Evolutionary conservation across 2,329 filamentous ascomycete species (phyloP).

Genomic region (Colletotrichum sp.): DNA sequence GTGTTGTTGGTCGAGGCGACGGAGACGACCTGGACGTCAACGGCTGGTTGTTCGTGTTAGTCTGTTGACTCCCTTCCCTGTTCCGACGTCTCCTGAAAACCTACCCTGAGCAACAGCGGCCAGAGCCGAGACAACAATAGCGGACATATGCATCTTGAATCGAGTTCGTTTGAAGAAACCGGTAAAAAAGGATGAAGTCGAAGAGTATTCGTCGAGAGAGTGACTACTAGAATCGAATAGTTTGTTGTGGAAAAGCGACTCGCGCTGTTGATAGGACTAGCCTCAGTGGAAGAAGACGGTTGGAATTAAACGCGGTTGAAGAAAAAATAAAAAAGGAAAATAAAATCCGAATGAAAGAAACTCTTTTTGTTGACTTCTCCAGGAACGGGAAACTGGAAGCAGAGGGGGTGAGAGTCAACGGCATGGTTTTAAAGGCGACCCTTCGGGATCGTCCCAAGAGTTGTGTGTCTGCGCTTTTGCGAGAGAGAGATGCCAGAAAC

Average conservation of each 20-base stretch:
- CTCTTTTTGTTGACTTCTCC: not conserved
- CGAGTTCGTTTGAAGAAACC: slow-evolving; percentile 23
- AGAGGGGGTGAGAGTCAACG: slow-evolving; percentile 28
- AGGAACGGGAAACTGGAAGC: slow-evolving; percentile 27
- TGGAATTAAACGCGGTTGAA: slow-evolving; percentile 22
- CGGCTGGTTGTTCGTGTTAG: slow-evolving; percentile 27
- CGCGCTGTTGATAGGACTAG: slow-evolving; percentile 54
- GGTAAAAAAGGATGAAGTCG: slow-evolving; percentile 22
- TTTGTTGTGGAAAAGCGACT: slow-evolving; percentile 41
- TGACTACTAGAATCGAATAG: slow-evolving; percentile 21
- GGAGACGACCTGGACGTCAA: slow-evolving; percentile 65
- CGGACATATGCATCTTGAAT: slow-evolving; percentile 57
- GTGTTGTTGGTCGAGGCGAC: slow-evolving; percentile 62
- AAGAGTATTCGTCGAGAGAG: slow-evolving; percentile 22
- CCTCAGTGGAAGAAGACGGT: slow-evolving; percentile 37
- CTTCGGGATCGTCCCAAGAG: slow-evolving; percentile 39
- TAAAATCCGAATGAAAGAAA: not conserved
- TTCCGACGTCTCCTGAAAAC: slow-evolving; percentile 1
- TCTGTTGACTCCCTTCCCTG: not conserved
- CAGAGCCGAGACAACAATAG: slow-evolving; percentile 51
- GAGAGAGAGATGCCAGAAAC: slow-evolving; percentile 4
- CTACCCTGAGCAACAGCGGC: slow-evolving; percentile 51
- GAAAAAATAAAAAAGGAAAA: slow-evolving; percentile 27
- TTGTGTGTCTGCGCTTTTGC: not conserved
- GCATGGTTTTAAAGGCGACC: slow-evolving; percentile 47